Evolutionary conservation across 495 filamentous ascomycete species (phyloP), one percentile per base, ranked within the genome.

Genomic region (Friedmanniomyces endolithicus): DNA sequence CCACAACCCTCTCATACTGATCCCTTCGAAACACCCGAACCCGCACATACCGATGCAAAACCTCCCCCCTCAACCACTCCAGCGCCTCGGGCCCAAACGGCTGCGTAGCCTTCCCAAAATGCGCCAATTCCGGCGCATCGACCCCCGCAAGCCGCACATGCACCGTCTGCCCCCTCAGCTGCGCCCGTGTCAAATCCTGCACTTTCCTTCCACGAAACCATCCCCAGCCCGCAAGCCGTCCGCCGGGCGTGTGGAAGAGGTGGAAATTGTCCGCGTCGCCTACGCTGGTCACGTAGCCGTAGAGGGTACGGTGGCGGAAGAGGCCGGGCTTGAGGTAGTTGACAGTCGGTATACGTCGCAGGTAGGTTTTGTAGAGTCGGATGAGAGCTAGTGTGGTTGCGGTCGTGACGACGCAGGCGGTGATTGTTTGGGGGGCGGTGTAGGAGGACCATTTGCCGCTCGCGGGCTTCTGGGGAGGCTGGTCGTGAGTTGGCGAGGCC

Each of bases 231-330:
- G 83, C 75, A 19, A 90, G 64, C 46, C 86, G 73, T 12, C 92
- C 92, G 12, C 94, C 92, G 0, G 92, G 92, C 0, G 88, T 95
- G 68, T 98, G 92, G 66, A 84, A 98, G 9, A 98, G 67, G 49
- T 88, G 80, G 66, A 98, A 96, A 58, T 88, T 88, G 65, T 98
- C 92, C 0, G 87, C 94, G 73, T 98, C 92, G 47, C 94, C 94
- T 23, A 98, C 92, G 58, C 85, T 89, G 25, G 92, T 95, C 2
- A 96, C 92, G 52, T 73, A 76, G 8, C 92, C 92, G 60, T 90
- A 82, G 48, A 97, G 60, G 50, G 78, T 86, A 55, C 88, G 76
- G 49, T 71, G 78, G 19, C 86, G 81, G 63, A 87, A 86, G 63
- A 77, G 78, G 9, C 66, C 71, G 1, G 85, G 79, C 52, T 77